These are phyloP conservation scores for Euphorbia lathyris DNA, from an alignment of 345 rosid species.

Conservation along the genomic window DNA sequence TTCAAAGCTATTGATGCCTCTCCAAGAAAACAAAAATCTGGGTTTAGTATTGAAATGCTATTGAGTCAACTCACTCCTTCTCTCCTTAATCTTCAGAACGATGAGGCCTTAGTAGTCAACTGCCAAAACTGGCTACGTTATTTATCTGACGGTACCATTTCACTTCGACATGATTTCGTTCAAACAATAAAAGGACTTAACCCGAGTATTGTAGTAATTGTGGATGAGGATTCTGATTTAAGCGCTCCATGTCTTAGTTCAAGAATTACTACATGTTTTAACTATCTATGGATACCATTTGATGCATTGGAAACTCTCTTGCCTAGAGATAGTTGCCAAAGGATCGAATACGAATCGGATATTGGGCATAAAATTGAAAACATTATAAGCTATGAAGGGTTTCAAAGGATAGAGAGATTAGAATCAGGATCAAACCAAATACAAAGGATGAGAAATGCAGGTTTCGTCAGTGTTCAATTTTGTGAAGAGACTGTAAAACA, in stretches of 20 bases:
- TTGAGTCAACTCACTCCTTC: constrained; percentile 36
- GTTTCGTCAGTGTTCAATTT: constrained; percentile 41
- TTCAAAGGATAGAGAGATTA: constrained; percentile 49
- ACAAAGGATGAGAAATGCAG: constrained; percentile 50
- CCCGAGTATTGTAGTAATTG: constrained; percentile 43
- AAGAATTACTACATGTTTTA: constrained; percentile 56
- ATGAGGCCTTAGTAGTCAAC: constrained; percentile 59
- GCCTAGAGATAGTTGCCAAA: constrained; percentile 55
- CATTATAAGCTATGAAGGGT: constrained; percentile 50
- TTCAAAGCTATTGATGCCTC: constrained; percentile 35
- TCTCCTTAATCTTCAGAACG: constrained; percentile 34
- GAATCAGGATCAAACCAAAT: constrained; percentile 41
- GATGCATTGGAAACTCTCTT: constrained; percentile 69
- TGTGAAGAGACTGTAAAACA: constrained; percentile 53
- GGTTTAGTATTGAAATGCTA: constrained; percentile 34
- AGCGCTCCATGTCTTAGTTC: constrained; percentile 43
- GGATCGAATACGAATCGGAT: constrained; percentile 61
- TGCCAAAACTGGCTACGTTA: constrained; percentile 71
- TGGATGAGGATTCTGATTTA: constrained; percentile 62
- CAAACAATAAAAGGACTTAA: constrained; percentile 40
- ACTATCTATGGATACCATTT: constrained; percentile 72
- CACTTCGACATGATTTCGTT: constrained; percentile 43
- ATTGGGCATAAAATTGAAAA: constrained; percentile 59
- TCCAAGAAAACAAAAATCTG: constrained; percentile 19
- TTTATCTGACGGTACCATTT: constrained; percentile 39